Evolutionary conservation across 2,329 filamentous ascomycete genomes (phyloP).

Genomic region (Amauroascus niger): DNA sequence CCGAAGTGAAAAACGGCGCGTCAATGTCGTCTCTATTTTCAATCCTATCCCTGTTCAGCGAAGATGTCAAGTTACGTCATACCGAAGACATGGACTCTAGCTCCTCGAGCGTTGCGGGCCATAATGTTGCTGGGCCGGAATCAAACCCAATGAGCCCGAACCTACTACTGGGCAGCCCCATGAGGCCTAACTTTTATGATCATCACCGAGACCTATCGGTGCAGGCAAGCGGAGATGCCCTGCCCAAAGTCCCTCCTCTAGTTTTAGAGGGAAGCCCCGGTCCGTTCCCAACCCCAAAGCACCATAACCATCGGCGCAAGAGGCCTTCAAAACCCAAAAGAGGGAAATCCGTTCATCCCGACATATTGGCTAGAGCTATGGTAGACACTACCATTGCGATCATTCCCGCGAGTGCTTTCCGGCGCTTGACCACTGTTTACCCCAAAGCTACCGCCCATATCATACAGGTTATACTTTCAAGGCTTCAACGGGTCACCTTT

Average conservation of each 20-base stretch:
- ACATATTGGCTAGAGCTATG: slow-evolving; percentile 91
- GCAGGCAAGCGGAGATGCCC: slow-evolving; percentile 24
- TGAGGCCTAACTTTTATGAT: slow-evolving; percentile 20
- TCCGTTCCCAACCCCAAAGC: slow-evolving; percentile 13
- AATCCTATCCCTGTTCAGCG: slow-evolving; percentile 85
- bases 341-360: slow-evolving; percentile 75
- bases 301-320: slow-evolving; percentile 31
- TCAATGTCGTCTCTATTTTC: slow-evolving; percentile 98
- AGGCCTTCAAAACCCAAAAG: slow-evolving; percentile 33
- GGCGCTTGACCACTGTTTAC: slow-evolving; percentile 83
- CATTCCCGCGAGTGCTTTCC: slow-evolving; percentile 92
- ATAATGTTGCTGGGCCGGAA: slow-evolving; percentile 27
- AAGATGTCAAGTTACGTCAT: slow-evolving; percentile 72
- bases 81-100: slow-evolving; percentile 46
- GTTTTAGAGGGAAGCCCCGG: slow-evolving; percentile 42
- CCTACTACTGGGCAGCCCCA: slow-evolving; percentile 25
- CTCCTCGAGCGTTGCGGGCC: slow-evolving; percentile 26
- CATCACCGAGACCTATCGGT: slow-evolving; percentile 13
- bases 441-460: slow-evolving; percentile 95
- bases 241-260: slow-evolving; percentile 63
- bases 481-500: slow-evolving; percentile 87
- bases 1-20: slow-evolving; percentile 93
- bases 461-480: slow-evolving; percentile 90
- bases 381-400: slow-evolving; percentile 97
- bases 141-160: slow-evolving; percentile 35